Evolutionary conservation across 352 stramenopile genomes (phyloP).

Genomic region (Pythium vanterpoolii): DNA sequence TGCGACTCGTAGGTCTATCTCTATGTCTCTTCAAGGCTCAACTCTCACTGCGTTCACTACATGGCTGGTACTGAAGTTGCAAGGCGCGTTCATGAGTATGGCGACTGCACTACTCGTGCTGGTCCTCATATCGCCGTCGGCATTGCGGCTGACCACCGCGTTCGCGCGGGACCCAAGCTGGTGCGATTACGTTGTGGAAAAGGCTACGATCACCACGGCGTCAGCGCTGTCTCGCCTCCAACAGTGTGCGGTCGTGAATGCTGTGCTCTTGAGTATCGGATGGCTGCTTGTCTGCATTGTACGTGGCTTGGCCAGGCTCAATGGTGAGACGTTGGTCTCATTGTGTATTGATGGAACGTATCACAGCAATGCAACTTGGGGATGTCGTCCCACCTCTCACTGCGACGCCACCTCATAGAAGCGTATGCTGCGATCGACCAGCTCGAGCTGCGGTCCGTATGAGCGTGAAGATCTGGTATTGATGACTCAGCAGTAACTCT

Average conservation of each 20-base stretch:
- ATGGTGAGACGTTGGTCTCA: no score
- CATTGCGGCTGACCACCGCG: conserved; percentile 37
- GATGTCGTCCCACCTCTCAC: conserved; percentile 17
- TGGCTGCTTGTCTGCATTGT: conserved; percentile 62
- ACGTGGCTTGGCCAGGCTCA: background rate
- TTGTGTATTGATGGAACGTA: background rate
- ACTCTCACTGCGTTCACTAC: no score
- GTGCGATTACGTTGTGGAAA: conserved; percentile 17
- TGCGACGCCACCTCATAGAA: conserved; percentile 8
- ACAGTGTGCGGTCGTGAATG: conserved; percentile 31
- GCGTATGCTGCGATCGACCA: conserved; percentile 12
- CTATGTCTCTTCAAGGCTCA: no score
- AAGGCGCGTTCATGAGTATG: conserved; percentile 28
- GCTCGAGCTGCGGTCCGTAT: conserved; percentile 22
- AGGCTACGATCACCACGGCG: background rate
- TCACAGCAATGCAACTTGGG: conserved; percentile 28
- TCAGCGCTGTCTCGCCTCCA: conserved; percentile 6
- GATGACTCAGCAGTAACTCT: no score
- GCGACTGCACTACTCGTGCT: conserved; percentile 33
- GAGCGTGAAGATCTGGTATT: background rate
- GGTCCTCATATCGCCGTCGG: conserved; percentile 39
- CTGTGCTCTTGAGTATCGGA: conserved; percentile 37
- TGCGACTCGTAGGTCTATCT: conserved; percentile 24
- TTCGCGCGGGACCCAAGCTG: conserved; percentile 34
- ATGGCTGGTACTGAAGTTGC: no score